Evolutionary conservation across 179 eudicot genomes (phyloP).

Genomic region (Beta macrorhiza): DNA sequence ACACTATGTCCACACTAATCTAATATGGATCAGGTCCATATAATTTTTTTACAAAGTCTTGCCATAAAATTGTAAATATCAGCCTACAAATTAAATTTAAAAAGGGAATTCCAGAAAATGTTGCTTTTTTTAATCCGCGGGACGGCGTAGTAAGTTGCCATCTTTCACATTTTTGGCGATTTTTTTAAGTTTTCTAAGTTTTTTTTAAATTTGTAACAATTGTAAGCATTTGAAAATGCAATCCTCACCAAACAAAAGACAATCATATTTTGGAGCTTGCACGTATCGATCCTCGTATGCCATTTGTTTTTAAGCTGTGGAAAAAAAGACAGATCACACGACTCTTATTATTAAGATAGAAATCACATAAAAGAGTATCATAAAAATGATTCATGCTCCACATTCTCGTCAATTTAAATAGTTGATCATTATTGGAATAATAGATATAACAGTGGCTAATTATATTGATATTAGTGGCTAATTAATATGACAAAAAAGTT

Average conservation of each 20-base stretch:
- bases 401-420: neutral
- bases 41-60: no score
- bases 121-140: no score
- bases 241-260: conserved; percentile 78
- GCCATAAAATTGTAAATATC: no score
- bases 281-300: conserved; percentile 47
- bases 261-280: conserved; percentile 66
- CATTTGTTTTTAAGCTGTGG: conserved; percentile 44
- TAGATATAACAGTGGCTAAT: no score
- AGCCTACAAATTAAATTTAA: no score
- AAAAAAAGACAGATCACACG: neutral
- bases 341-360: neutral
- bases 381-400: neutral
- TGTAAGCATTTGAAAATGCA: neutral
- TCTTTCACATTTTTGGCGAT: neutral
- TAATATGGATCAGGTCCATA: no score
- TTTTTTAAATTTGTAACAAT: neutral
- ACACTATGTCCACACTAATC: no score
- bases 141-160: no score
- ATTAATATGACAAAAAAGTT: no score
- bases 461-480: no score
- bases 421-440: no score
- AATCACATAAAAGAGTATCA: neutral
- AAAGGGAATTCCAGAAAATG: no score
- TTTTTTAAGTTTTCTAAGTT: neutral